A percentile compares a stretch with the other conserved stretches of the same genome.
Conservation (phyloP, 2,329 filamentous ascomycete genomes). For the Claviceps humidiphila region DNA sequence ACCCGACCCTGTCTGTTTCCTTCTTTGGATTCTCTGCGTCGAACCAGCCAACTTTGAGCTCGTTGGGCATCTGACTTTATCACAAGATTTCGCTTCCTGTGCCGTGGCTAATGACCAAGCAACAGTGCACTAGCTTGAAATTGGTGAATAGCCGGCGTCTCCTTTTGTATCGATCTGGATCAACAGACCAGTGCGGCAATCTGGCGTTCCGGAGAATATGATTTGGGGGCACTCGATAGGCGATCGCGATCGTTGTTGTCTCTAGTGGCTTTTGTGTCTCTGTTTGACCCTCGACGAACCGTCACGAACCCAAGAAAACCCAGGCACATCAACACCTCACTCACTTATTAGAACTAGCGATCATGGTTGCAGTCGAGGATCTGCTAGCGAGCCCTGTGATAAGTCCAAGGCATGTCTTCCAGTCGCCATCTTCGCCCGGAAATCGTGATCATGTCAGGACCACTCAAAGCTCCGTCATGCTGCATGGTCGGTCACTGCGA, state of each 20-base stretch:
- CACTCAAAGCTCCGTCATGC: conserved; percentile 20
- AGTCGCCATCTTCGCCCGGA: conserved; percentile 11
- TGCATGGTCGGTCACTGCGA: conserved; percentile 27
- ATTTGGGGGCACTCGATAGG: not conserved
- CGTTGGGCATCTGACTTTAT: not conserved
- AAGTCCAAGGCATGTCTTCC: conserved; percentile 14
- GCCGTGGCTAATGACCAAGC: not conserved
- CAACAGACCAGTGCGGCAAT: not conserved
- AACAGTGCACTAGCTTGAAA: not conserved
- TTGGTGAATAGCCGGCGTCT: not conserved
- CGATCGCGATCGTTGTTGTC: not conserved
- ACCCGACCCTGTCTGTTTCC: not conserved
- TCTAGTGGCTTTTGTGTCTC: not conserved
- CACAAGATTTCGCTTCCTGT: not conserved
- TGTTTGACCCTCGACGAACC: not conserved
- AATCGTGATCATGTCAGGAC: conserved; percentile 22
- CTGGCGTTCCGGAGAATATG: not conserved
- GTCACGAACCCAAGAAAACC: not conserved
- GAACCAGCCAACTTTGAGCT: not conserved
- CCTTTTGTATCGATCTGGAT: not conserved
- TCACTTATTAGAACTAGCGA: not conserved
- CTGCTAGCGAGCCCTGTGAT: conserved; percentile 21
- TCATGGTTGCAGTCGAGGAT: conserved; percentile 27
- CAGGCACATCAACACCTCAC: not conserved
- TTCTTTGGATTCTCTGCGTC: not conserved